A percentile compares a stretch with the other conserved stretches of the same genome.
Conservation (phyloP, 805 yeast species). For the Zygotorulaspora danielsina region DNA sequence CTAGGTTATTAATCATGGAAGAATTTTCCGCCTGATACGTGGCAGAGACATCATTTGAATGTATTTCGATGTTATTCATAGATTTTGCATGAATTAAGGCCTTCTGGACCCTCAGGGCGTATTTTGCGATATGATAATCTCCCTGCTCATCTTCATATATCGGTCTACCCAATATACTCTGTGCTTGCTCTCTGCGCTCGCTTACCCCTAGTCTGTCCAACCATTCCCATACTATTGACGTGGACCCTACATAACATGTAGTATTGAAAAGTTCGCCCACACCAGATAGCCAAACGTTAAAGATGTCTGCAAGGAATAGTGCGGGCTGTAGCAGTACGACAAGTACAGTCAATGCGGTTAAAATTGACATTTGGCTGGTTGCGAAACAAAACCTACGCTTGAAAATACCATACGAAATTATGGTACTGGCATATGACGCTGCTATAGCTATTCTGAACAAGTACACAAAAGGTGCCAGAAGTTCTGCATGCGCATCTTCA, state of each 20-base stretch:
- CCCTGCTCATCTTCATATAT: slow-evolving; percentile 62
- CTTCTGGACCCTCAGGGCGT: slow-evolving; percentile 28
- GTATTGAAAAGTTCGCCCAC: slow-evolving; percentile 70
- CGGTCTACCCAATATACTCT: slow-evolving; percentile 70
- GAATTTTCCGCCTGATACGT: background rate
- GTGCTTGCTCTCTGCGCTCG: slow-evolving; percentile 57
- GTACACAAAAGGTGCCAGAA: slow-evolving; percentile 70
- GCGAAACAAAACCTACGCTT: slow-evolving; percentile 51
- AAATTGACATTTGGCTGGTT: slow-evolving; percentile 42
- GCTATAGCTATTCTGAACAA: slow-evolving; percentile 67
- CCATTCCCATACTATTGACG: slow-evolving; percentile 85
- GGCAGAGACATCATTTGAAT: slow-evolving; percentile 3
- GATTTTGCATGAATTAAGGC: slow-evolving; percentile 21
- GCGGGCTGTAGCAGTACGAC: slow-evolving; percentile 59
- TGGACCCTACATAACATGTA: slow-evolving; percentile 64
- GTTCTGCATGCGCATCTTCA: slow-evolving; percentile 41
- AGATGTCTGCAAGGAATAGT: slow-evolving; percentile 70
- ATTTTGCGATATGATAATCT: slow-evolving; percentile 29
- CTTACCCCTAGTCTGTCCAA: slow-evolving; percentile 57
- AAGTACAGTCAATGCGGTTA: slow-evolving; percentile 53
- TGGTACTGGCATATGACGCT: slow-evolving; percentile 61
- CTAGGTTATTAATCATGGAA: background rate
- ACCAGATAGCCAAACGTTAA: slow-evolving; percentile 70
- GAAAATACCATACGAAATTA: slow-evolving; percentile 50
- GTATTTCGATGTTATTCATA: slow-evolving; percentile 11